phyloP scores from a whole-genome alignment of 768 basidiomycete species.

The Rhodotorula diobovata region DNA sequence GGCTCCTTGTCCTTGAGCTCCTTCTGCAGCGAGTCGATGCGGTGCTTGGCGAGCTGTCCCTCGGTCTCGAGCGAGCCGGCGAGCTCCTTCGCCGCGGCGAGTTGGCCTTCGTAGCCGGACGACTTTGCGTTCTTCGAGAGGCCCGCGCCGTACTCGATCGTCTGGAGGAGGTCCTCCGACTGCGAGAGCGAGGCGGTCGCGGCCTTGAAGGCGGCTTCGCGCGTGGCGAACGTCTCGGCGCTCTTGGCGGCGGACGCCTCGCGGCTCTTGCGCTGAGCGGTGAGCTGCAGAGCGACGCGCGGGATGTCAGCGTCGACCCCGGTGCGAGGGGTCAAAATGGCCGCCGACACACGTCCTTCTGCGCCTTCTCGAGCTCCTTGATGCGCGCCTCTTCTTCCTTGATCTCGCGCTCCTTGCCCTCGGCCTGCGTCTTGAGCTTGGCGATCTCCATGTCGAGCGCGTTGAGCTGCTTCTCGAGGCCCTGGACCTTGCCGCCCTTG shows the following conservation, averaged over 20 bases:
- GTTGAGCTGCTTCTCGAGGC: constrained; percentile 72
- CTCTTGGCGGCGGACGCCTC: constrained; percentile 58
- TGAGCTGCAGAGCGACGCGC: constrained; percentile 53
- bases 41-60: constrained; percentile 72
- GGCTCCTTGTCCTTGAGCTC: constrained; percentile 73
- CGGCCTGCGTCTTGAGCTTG: constrained; percentile 77
- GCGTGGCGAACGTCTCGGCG: constrained; percentile 55
- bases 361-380: constrained; percentile 55
- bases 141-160: constrained; percentile 84
- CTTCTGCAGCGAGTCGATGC: constrained; percentile 69
- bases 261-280: constrained; percentile 59
- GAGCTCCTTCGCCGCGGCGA: constrained; percentile 74
- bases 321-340: too few species aligned
- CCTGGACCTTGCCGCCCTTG: constrained; percentile 87
- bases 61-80: constrained; percentile 73
- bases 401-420: constrained; percentile 70
- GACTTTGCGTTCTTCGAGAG: constrained; percentile 60
- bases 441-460: constrained; percentile 72
- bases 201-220: constrained; percentile 66
- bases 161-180: constrained; percentile 89
- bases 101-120: constrained; percentile 94
- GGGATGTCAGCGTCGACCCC: constrained; percentile 1
- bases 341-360: constrained; percentile 61
- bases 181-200: constrained; percentile 62
- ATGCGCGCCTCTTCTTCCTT: constrained; percentile 70